These are phyloP conservation scores for Cystofilobasidium macerans DNA, from an alignment of 768 basidiomycete species.

Conservation along the genomic window DNA sequence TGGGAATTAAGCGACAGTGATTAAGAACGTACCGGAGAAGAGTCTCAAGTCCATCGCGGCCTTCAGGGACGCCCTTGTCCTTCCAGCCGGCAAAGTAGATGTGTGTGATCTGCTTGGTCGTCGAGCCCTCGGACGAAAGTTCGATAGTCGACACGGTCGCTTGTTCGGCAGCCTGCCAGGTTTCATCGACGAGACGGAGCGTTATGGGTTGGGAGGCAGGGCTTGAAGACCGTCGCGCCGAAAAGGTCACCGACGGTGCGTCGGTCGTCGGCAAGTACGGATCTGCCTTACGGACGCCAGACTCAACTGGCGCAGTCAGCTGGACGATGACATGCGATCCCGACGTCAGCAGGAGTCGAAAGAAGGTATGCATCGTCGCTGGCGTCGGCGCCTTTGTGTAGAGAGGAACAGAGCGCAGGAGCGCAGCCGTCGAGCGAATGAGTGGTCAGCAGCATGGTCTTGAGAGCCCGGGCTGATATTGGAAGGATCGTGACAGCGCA, in stretches of 20 bases:
- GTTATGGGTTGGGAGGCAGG: neutral
- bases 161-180: neutral
- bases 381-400: constrained; percentile 40
- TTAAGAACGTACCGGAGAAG: constrained; percentile 4
- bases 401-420: too few relatives aligned
- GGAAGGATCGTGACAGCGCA: neutral
- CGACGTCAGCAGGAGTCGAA: constrained; percentile 23
- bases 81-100: constrained; percentile 13
- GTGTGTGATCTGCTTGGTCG: neutral
- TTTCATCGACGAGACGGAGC: neutral
- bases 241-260: neutral
- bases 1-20: too few relatives aligned
- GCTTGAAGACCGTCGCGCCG: neutral
- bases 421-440: too few relatives aligned
- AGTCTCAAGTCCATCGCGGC: neutral
- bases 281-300: constrained; percentile 35
- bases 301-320: constrained; percentile 36
- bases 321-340: constrained; percentile 35
- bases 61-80: constrained; percentile 17
- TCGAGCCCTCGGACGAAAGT: neutral
- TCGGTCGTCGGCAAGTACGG: constrained; percentile 34
- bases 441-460: too few relatives aligned
- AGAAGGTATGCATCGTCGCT: constrained; percentile 32
- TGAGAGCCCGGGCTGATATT: too few relatives aligned
- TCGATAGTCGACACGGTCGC: constrained; percentile 3